These are phyloP conservation scores for Syzygium oleosum DNA, from an alignment of 345 rosid genomes.

Conservation along the genomic window DNA sequence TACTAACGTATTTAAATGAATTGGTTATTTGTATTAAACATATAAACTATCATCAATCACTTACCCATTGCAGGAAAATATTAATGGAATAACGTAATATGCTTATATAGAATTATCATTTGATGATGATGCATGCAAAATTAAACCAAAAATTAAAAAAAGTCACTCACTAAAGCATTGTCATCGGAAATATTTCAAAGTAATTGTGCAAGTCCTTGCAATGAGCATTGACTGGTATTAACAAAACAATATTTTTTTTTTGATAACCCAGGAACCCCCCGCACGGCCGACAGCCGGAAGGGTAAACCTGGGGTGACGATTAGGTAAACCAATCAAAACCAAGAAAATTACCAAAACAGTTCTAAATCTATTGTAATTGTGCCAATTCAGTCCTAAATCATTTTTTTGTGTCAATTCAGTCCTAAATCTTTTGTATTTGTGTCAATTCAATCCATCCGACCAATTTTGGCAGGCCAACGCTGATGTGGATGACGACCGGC, in stretches of 20 bases:
- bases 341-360: no score
- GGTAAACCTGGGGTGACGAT: no score
- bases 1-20: background rate
- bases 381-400: no score
- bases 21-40: background rate
- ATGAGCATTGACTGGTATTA: background rate
- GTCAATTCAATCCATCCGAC: no score
- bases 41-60: background rate
- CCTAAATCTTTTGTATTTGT: no score
- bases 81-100: background rate
- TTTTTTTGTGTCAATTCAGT: no score
- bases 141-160: background rate
- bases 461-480: no score
- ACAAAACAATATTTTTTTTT: background rate
- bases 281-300: no score
- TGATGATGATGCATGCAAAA: background rate
- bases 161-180: background rate
- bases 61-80: background rate
- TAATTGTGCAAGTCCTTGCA: background rate
- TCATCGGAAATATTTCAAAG: background rate
- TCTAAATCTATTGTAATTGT: no score
- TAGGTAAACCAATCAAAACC: background rate
- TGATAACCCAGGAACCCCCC: no score
- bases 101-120: background rate
- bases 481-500: no score